Percentiles rank a stretch among this genome's conserved stretches.
phyloP scores from a whole-genome alignment of 805 yeast species.

The Ascoidea asiatica region DNA sequence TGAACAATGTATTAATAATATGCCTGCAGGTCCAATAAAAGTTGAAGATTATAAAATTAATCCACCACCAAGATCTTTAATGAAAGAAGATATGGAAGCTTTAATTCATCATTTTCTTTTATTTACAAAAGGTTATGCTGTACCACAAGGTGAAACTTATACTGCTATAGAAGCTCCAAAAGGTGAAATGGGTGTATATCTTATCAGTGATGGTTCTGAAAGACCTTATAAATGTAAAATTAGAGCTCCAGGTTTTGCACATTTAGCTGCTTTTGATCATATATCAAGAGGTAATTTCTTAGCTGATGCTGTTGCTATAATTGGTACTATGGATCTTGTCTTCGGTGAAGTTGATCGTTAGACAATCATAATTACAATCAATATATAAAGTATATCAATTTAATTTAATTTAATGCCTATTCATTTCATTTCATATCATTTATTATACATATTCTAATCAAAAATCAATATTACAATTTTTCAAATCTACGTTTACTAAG shows the following conservation, averaged over 20 bases:
- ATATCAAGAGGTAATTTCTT: slow-evolving; percentile 75
- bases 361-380: too few relatives aligned
- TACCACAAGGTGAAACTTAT: slow-evolving; percentile 84
- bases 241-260: slow-evolving; percentile 91
- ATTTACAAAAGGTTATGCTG: slow-evolving; percentile 80
- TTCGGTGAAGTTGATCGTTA: slow-evolving; percentile 90
- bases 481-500: too few relatives aligned
- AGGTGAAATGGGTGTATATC: slow-evolving; percentile 89
- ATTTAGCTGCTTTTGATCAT: slow-evolving; percentile 79
- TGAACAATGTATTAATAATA: slow-evolving; percentile 79
- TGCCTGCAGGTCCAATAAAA: slow-evolving; percentile 87
- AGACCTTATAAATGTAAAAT: slow-evolving; percentile 88
- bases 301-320: slow-evolving; percentile 88
- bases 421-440: too few relatives aligned
- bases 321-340: slow-evolving; percentile 91
- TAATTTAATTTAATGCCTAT: too few relatives aligned
- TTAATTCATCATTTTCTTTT: slow-evolving; percentile 80
- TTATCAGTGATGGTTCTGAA: slow-evolving; percentile 81
- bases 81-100: slow-evolving; percentile 92
- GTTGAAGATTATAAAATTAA: slow-evolving; percentile 80
- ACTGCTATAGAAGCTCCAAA: slow-evolving; percentile 90
- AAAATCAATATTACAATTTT: too few relatives aligned
- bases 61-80: slow-evolving; percentile 67
- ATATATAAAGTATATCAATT: too few relatives aligned
- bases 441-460: too few relatives aligned